Evolutionary conservation across 108 stramenopile species (phyloP), one percentile per base, ranked within the genome.

Genomic region (Nitzschia putrida): DNA sequence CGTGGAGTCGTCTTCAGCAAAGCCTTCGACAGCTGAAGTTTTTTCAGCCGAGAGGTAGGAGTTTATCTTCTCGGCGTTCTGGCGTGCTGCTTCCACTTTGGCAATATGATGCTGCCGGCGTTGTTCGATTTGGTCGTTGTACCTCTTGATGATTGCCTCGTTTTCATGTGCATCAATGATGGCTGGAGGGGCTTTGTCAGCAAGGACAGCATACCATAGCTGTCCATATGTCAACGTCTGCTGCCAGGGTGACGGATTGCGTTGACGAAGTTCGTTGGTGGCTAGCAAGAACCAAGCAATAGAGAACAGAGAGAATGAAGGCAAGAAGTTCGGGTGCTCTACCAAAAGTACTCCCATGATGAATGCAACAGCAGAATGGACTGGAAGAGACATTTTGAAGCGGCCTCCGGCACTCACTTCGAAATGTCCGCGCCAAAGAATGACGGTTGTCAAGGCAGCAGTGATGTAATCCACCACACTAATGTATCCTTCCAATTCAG

Each of bases 351-450:
- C 61, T 1, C 72, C 68, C 55, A 71, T 74, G 4, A 82, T n/a
- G 70, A 88, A 88, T 9, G 78, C 70, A 49, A 80, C 45, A 8
- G 71, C 8, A 20, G 83, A 84, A 61, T 80, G 80, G 24, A 88
- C 23, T 22, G 87, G 87, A 14, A 84, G 66, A 6, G 26, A 20
- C 11, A 78, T 11, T 20, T 77, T 54, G 24, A n/a, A 34, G 18
- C 61, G 39, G n/a, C 67, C 74, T 13, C 61, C 42, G 6, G 58
- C 13, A 2, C 38, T 67, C 22, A 68, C 34, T 12, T 44, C 29
- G 14, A 22, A n/a, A 11, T 77, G 64, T 0, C 68, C 69, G 45
- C 81, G 71, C 86, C 86, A 87, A 16, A 87, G 43, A 6, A 87
- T 16, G n/a, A 87, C 44, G 11, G 69, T 77, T 10, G 83, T 51